Evolutionary conservation across 495 filamentous ascomycete genomes (phyloP).

Genomic region (Durotheca rogersii): DNA sequence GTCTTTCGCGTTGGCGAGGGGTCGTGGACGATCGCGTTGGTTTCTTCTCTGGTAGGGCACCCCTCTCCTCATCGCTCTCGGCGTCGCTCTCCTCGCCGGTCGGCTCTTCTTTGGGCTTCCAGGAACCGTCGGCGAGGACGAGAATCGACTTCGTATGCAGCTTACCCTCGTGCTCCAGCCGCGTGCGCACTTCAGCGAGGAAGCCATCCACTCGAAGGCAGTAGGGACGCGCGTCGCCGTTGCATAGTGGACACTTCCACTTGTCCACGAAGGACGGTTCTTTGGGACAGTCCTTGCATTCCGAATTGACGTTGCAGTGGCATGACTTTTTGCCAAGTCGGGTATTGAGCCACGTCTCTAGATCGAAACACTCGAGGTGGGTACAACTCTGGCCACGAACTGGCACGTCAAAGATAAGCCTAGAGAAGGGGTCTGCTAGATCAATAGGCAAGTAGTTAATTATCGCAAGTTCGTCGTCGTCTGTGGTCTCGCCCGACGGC

Average conservation of each 20-base stretch:
- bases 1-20: slow-evolving; percentile 1
- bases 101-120: slow-evolving; percentile 46
- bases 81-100: slow-evolving; percentile 30
- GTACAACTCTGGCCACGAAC: slow-evolving; percentile 60
- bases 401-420: slow-evolving; percentile 66
- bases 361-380: slow-evolving; percentile 87
- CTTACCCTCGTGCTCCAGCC: slow-evolving; percentile 45
- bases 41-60: not conserved
- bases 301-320: slow-evolving; percentile 30
- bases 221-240: slow-evolving; percentile 68
- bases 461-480: slow-evolving; percentile 70
- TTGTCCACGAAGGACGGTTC: slow-evolving; percentile 64
- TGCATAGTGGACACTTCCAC: slow-evolving; percentile 83
- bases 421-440: slow-evolving; percentile 74
- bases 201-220: slow-evolving; percentile 69
- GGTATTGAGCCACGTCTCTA: slow-evolving; percentile 73
- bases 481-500: slow-evolving; percentile 11
- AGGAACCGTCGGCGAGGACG: slow-evolving; percentile 59
- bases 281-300: slow-evolving; percentile 34
- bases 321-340: slow-evolving; percentile 48
- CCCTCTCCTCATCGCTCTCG: slow-evolving; percentile 22
- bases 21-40: not conserved
- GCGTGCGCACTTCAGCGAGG: slow-evolving; percentile 56
- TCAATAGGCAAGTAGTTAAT: slow-evolving; percentile 66
- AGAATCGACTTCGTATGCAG: slow-evolving; percentile 58